Conservation (phyloP, 2,329 filamentous ascomycete species). For the Didymella glomerata region DNA sequence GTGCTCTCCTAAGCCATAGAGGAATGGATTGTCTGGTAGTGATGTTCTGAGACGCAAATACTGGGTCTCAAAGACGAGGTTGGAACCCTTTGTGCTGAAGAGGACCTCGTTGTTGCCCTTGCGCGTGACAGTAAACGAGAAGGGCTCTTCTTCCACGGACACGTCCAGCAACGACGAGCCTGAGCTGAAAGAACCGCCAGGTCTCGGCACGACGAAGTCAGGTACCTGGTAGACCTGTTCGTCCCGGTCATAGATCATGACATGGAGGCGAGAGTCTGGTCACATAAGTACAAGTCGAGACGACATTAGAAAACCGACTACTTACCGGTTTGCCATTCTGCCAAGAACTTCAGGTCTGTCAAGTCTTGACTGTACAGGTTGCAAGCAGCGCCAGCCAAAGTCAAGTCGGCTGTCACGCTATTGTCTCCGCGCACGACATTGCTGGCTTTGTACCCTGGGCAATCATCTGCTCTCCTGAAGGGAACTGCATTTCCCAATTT, state of each 20-base stretch:
- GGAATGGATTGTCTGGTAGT: slow-evolving; percentile 71
- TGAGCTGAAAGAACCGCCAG: slow-evolving; percentile 47
- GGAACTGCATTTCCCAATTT: slow-evolving; percentile 35
- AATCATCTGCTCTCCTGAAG: slow-evolving; percentile 49
- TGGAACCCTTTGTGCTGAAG: slow-evolving; percentile 74
- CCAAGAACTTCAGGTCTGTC: slow-evolving; percentile 62
- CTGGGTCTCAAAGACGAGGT: slow-evolving; percentile 77
- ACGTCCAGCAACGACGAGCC: slow-evolving; percentile 61
- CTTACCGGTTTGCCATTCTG: slow-evolving; percentile 68
- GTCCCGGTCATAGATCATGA: slow-evolving; percentile 74
- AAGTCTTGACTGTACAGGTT: slow-evolving; percentile 67
- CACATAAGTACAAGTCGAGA: slow-evolving; percentile 5
- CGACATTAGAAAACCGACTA: background rate
- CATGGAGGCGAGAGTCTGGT: slow-evolving; percentile 70
- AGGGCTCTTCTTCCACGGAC: slow-evolving; percentile 64
- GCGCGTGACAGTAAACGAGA: slow-evolving; percentile 71
- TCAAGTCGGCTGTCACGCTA: slow-evolving; percentile 73
- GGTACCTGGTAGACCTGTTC: slow-evolving; percentile 78
- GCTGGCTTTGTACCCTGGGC: slow-evolving; percentile 73
- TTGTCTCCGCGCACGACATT: slow-evolving; percentile 62
- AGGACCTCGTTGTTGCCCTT: slow-evolving; percentile 65
- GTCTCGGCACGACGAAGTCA: slow-evolving; percentile 72
- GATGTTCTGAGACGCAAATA: slow-evolving; percentile 76
- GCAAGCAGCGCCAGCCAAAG: slow-evolving; percentile 72
- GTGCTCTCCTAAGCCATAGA: slow-evolving; percentile 83